Percentiles rank a stretch among this genome's conserved stretches.
Evolutionary conservation across 495 filamentous ascomycete species (phyloP).

Genomic region (Neurospora sp.): DNA sequence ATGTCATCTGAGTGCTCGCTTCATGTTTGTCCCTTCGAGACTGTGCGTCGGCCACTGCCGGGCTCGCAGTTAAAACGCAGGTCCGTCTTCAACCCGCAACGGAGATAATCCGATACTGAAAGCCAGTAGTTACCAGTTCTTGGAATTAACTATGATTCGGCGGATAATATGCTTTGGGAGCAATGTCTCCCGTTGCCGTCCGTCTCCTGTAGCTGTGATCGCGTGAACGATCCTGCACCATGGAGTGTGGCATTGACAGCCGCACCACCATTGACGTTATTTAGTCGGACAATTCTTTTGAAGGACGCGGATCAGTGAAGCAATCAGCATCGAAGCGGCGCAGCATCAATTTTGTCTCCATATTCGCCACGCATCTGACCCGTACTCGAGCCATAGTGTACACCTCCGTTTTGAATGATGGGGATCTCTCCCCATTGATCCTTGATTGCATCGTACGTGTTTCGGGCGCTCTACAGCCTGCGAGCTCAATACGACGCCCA

Average conservation of each 20-base stretch:
- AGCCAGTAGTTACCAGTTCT: neutral
- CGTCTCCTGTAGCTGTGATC: neutral
- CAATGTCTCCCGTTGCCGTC: neutral
- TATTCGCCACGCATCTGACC: neutral
- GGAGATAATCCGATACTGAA: neutral
- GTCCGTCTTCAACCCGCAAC: neutral
- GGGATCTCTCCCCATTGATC: neutral
- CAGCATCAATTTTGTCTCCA: neutral
- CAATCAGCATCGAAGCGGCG: neutral
- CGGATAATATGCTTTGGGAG: neutral
- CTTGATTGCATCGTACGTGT: neutral
- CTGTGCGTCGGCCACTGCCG: neutral
- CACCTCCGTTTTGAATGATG: neutral
- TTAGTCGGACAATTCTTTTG: neutral
- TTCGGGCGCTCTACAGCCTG: neutral
- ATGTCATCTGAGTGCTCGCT: neutral
- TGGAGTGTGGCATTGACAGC: neutral
- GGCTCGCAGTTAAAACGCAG: neutral
- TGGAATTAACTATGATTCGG: neutral
- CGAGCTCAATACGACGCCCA: neutral
- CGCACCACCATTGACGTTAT: neutral
- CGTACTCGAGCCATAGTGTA: no score
- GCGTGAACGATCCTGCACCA: neutral
- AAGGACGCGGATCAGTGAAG: neutral
- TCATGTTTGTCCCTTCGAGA: neutral